Percentiles rank a stretch among this genome's conserved stretches.
phyloP scores from a whole-genome alignment of 2,329 filamentous ascomycete species.

The Trichocomaceae sp. region DNA sequence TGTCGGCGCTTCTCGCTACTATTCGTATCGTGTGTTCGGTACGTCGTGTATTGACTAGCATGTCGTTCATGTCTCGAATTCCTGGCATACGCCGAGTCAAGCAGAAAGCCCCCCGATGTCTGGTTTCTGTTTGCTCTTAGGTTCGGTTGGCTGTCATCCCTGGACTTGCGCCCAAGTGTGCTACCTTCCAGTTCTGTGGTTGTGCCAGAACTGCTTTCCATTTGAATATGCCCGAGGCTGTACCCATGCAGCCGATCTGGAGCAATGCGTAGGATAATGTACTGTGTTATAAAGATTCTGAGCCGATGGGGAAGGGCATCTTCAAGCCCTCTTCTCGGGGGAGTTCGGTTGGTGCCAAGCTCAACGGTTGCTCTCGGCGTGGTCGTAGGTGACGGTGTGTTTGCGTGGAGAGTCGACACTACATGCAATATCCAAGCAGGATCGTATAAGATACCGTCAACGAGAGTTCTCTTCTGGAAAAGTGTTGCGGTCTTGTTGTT shows the following conservation, averaged over 20 bases:
- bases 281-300: neutral
- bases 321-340: slow-evolving; percentile 5
- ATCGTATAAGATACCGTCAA: neutral
- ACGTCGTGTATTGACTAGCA: slow-evolving; percentile 17
- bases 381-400: neutral
- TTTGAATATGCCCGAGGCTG: slow-evolving; percentile 10
- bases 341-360: neutral
- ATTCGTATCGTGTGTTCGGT: slow-evolving; percentile 24
- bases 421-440: neutral
- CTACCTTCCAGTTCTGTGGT: slow-evolving; percentile 31
- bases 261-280: neutral
- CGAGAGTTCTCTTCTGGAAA: neutral
- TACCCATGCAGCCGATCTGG: neutral
- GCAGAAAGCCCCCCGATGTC: slow-evolving; percentile 35
- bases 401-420: too few species aligned
- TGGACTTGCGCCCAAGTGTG: slow-evolving; percentile 32
- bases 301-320: neutral
- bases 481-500: neutral
- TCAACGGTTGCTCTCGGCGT: neutral
- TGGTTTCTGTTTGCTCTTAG: slow-evolving; percentile 10
- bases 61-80: slow-evolving; percentile 23
- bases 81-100: slow-evolving; percentile 36
- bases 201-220: slow-evolving; percentile 23
- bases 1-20: slow-evolving; percentile 38
- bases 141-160: slow-evolving; percentile 25